These are phyloP conservation scores for Chlorella ohadii DNA, from an alignment of 139 green algal species.

Conservation along the genomic window DNA sequence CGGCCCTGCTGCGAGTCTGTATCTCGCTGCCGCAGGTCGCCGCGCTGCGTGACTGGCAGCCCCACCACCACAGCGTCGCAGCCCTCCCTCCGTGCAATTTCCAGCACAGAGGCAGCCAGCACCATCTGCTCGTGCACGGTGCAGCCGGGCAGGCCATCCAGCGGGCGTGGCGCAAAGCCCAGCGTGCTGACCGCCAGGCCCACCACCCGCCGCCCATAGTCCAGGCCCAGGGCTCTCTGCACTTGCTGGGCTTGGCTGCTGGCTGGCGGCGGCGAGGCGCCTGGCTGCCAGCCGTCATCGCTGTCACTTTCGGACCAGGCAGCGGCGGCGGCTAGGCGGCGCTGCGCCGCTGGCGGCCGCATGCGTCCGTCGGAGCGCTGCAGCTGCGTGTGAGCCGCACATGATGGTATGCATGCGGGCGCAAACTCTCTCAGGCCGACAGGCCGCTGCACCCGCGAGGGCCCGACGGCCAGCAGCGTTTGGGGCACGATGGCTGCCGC, in stretches of 20 bases:
- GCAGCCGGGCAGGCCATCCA: constrained; percentile 21
- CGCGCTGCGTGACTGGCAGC: constrained; percentile 36
- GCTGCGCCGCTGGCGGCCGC: too few species aligned
- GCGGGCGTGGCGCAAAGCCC: constrained; percentile 41
- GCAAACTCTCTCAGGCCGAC: too few species aligned
- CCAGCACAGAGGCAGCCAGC: constrained; percentile 24
- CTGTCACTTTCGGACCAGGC: background rate
- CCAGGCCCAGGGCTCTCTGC: constrained; percentile 40
- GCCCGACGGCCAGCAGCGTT: too few species aligned
- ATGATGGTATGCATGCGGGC: too few species aligned
- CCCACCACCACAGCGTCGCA: constrained; percentile 48
- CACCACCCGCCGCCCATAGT: constrained; percentile 43
- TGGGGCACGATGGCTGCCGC: too few species aligned
- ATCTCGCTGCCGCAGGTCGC: constrained; percentile 5
- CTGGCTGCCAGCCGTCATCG: background rate
- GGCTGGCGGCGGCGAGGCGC: background rate
- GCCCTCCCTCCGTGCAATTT: constrained; percentile 3
- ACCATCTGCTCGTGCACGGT: background rate
- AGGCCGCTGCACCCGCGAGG: too few species aligned
- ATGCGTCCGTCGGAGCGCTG: too few species aligned
- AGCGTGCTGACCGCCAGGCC: constrained; percentile 49
- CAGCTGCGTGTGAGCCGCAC: too few species aligned
- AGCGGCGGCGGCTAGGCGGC: background rate
- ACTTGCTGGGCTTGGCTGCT: background rate
- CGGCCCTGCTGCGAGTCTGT: constrained; percentile 54